Base-by-base conservation (phyloP, 176 grass and related monocot genomes). In the Eragrostis nindensis region DNA sequence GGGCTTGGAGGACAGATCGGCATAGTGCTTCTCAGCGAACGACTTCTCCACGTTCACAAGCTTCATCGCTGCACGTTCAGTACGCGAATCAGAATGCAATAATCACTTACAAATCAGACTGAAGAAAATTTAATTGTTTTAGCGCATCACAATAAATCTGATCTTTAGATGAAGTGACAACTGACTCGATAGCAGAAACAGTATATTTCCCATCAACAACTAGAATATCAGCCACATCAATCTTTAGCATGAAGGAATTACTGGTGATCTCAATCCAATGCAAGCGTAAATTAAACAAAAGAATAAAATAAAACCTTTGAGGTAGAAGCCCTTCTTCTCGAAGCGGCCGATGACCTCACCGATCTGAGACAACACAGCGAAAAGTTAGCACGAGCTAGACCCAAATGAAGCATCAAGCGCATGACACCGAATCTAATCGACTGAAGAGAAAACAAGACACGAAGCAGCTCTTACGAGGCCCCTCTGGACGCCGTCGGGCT, bases 321-420 rank as follows among this genome's bases (percentile, higher is more conserved):
- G 76, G 86, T 99, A 99, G 85, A 97, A 97, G 16, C 95, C 95
- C 85, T 97, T 97, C 92, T 97, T 92, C 90, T 97, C 95, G 25
- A 97, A 97, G 42, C 95, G 87, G 80, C 92, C 47, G 77, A 97
- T 94, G 83, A 97, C 89, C 66, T 97, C 95, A 19, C 95, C 95
- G 67, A 97, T 81, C 95, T 97, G 85, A 56, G 17, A 1, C 6
- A 82, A 9, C 73, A 70, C 16, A 85, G 6, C 19, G 11, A 22
- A 22, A 79, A 70, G 53, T 75, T 11, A 85, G 16, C 63, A 45
- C 32, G 2, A 62, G 49, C 30, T 27, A 62, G 43, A n/a, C 53
- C 24, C 57, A 83, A 80, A 82, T 25, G 53, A 61, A 53, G 21
- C 42, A 40, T 6, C 3, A 24, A 67, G 1, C 8, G 27, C 2